A percentile compares a stretch with the other conserved stretches of the same genome.
Conservation (phyloP, 805 yeast species). For the Gaillardinia entomophila region DNA sequence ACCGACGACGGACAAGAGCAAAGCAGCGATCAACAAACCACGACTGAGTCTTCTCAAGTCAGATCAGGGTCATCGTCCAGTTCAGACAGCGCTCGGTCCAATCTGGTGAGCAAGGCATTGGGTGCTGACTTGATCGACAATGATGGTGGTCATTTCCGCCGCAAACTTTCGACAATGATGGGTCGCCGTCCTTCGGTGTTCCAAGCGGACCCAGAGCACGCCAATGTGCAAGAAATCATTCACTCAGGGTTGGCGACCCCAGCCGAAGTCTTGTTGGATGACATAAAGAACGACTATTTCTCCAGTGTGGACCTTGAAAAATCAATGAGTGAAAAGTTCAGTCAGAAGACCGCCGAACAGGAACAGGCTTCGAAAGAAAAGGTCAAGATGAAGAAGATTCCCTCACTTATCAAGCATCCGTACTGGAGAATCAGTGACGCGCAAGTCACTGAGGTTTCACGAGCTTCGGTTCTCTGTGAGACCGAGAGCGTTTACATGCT, state of each 20-base stretch:
- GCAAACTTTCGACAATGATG: conserved; percentile 32
- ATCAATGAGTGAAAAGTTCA: not conserved
- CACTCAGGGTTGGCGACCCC: conserved; percentile 37
- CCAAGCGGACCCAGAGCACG: conserved; percentile 32
- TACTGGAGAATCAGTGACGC: conserved; percentile 87
- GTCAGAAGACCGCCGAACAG: conserved; percentile 1
- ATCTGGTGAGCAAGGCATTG: conserved; percentile 3
- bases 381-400: conserved; percentile 46
- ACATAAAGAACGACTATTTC: conserved; percentile 24
- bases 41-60: not conserved
- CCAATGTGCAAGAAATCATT: conserved; percentile 32
- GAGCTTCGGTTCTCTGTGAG: conserved; percentile 57
- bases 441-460: conserved; percentile 54
- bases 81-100: conserved; percentile 3
- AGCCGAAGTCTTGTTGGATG: conserved; percentile 33
- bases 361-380: conserved; percentile 10
- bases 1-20: conserved; percentile 12
- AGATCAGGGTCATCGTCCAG: conserved; percentile 9
- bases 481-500: conserved; percentile 79
- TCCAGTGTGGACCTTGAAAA: conserved; percentile 6
- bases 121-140: conserved; percentile 1
- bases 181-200: conserved; percentile 35
- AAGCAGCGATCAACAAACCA: not conserved
- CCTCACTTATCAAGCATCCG: conserved; percentile 52
- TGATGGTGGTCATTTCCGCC: conserved; percentile 24